Conservation (phyloP, 2,329 filamentous ascomycete genomes). For the Podosphaera aphanis region DNA sequence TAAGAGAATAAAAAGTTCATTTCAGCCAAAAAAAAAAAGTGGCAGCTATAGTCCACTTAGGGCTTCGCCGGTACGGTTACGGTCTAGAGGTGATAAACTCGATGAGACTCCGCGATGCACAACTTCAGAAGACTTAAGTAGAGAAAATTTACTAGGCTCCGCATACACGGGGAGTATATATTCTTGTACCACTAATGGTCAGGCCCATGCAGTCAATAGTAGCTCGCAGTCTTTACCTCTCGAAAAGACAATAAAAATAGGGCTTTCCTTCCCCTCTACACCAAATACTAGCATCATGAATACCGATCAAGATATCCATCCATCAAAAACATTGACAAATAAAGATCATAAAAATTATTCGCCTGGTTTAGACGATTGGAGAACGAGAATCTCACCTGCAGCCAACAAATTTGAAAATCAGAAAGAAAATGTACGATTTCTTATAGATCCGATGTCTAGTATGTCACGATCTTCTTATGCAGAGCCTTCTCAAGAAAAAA, state of each 20-base stretch:
- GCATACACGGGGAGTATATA: conserved; percentile 15
- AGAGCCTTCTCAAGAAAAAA: conserved; percentile 25
- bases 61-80: too few relatives aligned
- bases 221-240: conserved; percentile 7
- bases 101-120: too few relatives aligned
- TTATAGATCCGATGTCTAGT: conserved; percentile 10
- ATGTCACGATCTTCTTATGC: conserved; percentile 12
- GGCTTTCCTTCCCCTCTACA: conserved; percentile 3
- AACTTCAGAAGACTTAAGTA: neutral
- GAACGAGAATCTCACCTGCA: conserved; percentile 28
- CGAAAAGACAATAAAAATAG: conserved; percentile 3
- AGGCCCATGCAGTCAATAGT: conserved; percentile 6
- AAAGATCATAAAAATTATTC: conserved; percentile 18
- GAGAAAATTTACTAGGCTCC: conserved; percentile 1
- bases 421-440: conserved; percentile 9
- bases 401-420: conserved; percentile 23
- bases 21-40: conserved; percentile 23
- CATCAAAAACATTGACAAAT: conserved; percentile 7
- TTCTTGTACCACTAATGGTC: conserved; percentile 15
- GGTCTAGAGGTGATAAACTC: too few relatives aligned
- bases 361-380: conserved; percentile 29
- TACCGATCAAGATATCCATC: conserved; percentile 15
- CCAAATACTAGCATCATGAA: conserved; percentile 17
- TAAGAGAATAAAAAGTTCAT: conserved; percentile 31
- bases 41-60: conserved; percentile 4